phyloP scores from a whole-genome alignment of 2,329 filamentous ascomycete species.

The Chlorencoelia australis region DNA sequence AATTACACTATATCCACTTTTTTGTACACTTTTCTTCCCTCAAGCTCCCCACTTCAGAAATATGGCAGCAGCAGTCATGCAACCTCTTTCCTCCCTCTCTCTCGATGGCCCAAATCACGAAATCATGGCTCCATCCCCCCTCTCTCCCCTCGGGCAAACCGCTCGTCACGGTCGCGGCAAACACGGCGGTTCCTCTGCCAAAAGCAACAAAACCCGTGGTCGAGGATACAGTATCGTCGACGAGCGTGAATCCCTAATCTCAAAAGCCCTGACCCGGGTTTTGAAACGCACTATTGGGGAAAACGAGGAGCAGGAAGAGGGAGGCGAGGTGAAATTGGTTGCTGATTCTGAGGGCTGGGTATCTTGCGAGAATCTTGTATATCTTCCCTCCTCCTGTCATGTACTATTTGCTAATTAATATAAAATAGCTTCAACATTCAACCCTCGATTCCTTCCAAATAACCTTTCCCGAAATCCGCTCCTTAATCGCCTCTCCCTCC shows the following conservation, averaged over 20 bases:
- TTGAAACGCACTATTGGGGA: constrained; percentile 31
- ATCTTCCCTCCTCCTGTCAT: neutral
- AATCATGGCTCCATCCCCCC: constrained; percentile 26
- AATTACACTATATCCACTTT: neutral
- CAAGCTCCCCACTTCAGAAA: neutral
- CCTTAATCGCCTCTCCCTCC: constrained; percentile 25
- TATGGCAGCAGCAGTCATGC: constrained; percentile 25
- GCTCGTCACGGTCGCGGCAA: constrained; percentile 25
- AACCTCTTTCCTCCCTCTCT: constrained; percentile 19
- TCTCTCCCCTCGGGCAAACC: constrained; percentile 22
- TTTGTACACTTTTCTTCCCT: neutral
- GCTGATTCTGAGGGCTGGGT: constrained; percentile 34
- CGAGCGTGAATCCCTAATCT: constrained; percentile 31
- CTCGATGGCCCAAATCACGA: constrained; percentile 18
- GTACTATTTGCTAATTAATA: neutral
- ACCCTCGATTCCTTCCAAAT: constrained; percentile 25
- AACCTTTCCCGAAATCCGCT: constrained; percentile 29
- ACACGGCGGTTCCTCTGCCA: constrained; percentile 25
- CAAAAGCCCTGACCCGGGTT: constrained; percentile 34
- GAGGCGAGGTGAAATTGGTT: constrained; percentile 30
- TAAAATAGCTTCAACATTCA: constrained; percentile 27
- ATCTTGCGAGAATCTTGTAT: constrained; percentile 31
- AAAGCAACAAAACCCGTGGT: constrained; percentile 25
- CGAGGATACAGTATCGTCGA: constrained; percentile 34
- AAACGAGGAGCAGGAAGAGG: constrained; percentile 29